Percentiles rank a stretch among this genome's conserved stretches.
Evolutionary conservation across 257 asterid species (phyloP).

Genomic region (Apocynum venetum): DNA sequence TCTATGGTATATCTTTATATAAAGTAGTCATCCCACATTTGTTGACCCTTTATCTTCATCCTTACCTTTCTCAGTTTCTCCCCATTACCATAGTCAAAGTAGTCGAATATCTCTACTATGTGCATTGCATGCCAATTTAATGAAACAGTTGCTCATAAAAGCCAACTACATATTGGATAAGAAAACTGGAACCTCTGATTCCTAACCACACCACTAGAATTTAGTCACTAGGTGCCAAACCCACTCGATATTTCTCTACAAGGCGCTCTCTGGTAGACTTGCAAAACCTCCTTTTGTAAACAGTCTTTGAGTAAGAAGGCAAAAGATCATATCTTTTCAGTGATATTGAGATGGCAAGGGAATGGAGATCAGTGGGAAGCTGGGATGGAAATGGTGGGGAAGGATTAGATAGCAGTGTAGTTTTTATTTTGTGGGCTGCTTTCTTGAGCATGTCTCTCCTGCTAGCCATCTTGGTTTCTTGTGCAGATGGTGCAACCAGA

Average conservation of each 20-base stretch:
- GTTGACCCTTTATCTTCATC: neutral
- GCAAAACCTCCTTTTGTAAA: neutral
- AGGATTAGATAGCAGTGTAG: slow-evolving; percentile 13
- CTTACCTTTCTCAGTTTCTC: too few relatives aligned
- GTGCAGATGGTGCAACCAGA: slow-evolving; percentile 33
- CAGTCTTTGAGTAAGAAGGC: neutral
- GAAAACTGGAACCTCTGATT: neutral
- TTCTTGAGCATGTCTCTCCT: slow-evolving; percentile 24
- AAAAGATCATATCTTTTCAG: too few relatives aligned
- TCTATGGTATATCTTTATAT: neutral
- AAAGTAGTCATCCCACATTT: neutral
- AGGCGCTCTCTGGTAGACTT: neutral
- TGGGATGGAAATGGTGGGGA: slow-evolving; percentile 23
- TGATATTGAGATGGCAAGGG: slow-evolving; percentile 26
- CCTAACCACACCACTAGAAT: neutral
- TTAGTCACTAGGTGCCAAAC: neutral
- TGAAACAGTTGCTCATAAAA: neutral
- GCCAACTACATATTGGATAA: neutral
- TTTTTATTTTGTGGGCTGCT: slow-evolving; percentile 25
- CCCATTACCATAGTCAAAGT: neutral
- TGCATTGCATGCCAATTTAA: slow-evolving; percentile 2
- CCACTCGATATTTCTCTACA: neutral
- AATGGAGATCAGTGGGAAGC: slow-evolving; percentile 12
- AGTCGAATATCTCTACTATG: neutral
- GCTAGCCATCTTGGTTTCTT: slow-evolving; percentile 25